Evolutionary conservation across 495 filamentous ascomycete genomes (phyloP), one percentile per base, ranked within the genome.

Genomic region (Podospora tetraspora): DNA sequence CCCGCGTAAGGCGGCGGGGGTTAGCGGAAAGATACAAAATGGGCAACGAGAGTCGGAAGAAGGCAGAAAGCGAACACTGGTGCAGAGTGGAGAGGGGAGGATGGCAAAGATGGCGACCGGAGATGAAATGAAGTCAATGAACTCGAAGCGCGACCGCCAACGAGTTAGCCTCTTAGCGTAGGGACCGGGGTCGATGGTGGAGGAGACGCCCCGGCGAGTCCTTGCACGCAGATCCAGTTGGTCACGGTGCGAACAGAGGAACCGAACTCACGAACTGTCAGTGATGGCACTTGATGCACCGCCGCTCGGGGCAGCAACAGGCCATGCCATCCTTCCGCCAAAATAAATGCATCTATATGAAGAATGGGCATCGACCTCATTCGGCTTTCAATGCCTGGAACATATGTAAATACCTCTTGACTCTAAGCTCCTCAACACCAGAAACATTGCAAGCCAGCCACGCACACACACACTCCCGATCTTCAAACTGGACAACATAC

Each of bases 61-160:
- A 58, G 27, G 65, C 57, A 52, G 25, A 59, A 37, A 62, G 66
- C 43, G 43, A 52, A 52, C n/a, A 52, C 16, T 52, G 43, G 43
- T 52, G 43, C 43, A 52, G 60, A 61, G 61, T 67, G 63, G 67
- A 67, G 68, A 43, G 57, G 59, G 25, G 67, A 52, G 16, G 43
- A 52, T 29, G 57, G 65, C 52, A 37, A 65, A 25, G 66, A 74
- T 52, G 68, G 62, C 61, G 64, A 66, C 67, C 66, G 71, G 71
- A 75, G 68, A 72, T 70, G 72, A 75, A 72, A 75, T 75, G 74
- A 76, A 73, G 74, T 76, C 74, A 74, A 69, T 64, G 60, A 70
- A 65, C 67, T 64, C 70, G 64, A 59, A 68, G 64, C 68, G 65
- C 70, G 62, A 67, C 69, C 67, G 63, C 62, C 34, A n/a, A 52